These are phyloP conservation scores for Colletotrichum zoysiae DNA, from an alignment of 2,329 filamentous ascomycete genomes.

Conservation along the genomic window DNA sequence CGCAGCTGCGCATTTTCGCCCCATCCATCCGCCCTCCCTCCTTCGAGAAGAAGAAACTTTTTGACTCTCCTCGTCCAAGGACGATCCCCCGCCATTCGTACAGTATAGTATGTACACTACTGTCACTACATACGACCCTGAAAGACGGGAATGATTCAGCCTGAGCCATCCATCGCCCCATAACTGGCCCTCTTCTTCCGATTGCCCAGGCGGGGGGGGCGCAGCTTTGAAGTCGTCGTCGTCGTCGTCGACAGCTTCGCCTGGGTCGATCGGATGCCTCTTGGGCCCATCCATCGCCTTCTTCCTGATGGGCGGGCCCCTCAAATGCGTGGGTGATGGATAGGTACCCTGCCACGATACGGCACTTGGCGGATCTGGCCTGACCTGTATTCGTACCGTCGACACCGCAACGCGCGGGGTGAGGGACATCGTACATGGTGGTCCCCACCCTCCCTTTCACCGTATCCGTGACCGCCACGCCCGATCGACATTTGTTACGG, in stretches of 20 bases:
- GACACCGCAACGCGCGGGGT: constrained; percentile 9
- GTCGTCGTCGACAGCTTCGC: constrained; percentile 16
- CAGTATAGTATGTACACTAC: too few relatives aligned
- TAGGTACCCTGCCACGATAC: constrained; percentile 8
- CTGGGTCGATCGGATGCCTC: constrained; percentile 8
- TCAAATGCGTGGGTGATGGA: constrained; percentile 11
- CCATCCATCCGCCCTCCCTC: constrained; percentile 30
- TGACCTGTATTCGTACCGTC: background rate
- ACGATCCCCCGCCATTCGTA: constrained; percentile 1
- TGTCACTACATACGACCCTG: too few relatives aligned
- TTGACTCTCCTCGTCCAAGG: background rate
- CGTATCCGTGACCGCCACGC: constrained; percentile 35
- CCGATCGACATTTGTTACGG: constrained; percentile 24
- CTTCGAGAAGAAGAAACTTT: background rate
- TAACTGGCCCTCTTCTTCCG: background rate
- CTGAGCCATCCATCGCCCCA: constrained; percentile 29
- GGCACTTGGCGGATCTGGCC: constrained; percentile 20
- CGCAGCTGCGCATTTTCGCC: constrained; percentile 7
- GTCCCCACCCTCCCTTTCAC: constrained; percentile 15
- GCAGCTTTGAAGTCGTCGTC: constrained; percentile 27
- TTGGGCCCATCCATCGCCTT: background rate
- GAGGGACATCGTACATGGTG: constrained; percentile 13
- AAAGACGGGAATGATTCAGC: constrained; percentile 23
- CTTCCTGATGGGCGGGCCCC: background rate
- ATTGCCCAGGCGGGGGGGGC: constrained; percentile 12